These are phyloP conservation scores for Collybia nuda DNA, from an alignment of 768 basidiomycete genomes.

Conservation along the genomic window DNA sequence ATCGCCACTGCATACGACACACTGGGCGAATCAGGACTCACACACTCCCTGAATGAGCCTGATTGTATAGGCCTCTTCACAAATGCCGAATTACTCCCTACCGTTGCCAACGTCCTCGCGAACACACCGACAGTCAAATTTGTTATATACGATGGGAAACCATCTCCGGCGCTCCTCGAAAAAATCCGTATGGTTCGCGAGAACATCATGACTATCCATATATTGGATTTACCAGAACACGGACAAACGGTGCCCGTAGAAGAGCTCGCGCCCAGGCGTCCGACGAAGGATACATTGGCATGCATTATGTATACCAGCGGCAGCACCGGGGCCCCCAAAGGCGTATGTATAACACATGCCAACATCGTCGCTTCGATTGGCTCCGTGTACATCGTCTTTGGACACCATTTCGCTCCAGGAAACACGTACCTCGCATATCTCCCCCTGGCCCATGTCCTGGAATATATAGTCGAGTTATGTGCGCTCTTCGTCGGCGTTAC, in stretches of 20 bases:
- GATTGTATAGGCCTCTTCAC: slow-evolving; percentile 85
- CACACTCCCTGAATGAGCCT: slow-evolving; percentile 86
- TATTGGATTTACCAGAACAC: slow-evolving; percentile 69
- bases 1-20: slow-evolving; percentile 98
- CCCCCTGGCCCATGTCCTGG: slow-evolving; percentile 92
- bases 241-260: slow-evolving; percentile 59
- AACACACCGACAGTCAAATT: slow-evolving; percentile 74
- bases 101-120: slow-evolving; percentile 66
- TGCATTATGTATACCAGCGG: slow-evolving; percentile 79
- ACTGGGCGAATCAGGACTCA: slow-evolving; percentile 83
- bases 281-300: slow-evolving; percentile 42
- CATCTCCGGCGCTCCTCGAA: slow-evolving; percentile 51
- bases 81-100: slow-evolving; percentile 86
- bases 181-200: slow-evolving; percentile 49
- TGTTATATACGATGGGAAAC: slow-evolving; percentile 84
- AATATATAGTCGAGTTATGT: slow-evolving; percentile 87
- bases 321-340: slow-evolving; percentile 92
- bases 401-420: slow-evolving; percentile 55
- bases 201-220: slow-evolving; percentile 57
- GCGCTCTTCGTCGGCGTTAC: slow-evolving; percentile 77
- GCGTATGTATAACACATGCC: slow-evolving; percentile 84
- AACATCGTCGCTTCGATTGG: slow-evolving; percentile 87
- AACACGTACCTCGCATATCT: slow-evolving; percentile 89
- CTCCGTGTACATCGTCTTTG: slow-evolving; percentile 69
- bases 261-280: slow-evolving; percentile 43